Base-by-base conservation (phyloP, 192 early-diverging fungal species). In the Helicostylum pulchrum region DNA sequence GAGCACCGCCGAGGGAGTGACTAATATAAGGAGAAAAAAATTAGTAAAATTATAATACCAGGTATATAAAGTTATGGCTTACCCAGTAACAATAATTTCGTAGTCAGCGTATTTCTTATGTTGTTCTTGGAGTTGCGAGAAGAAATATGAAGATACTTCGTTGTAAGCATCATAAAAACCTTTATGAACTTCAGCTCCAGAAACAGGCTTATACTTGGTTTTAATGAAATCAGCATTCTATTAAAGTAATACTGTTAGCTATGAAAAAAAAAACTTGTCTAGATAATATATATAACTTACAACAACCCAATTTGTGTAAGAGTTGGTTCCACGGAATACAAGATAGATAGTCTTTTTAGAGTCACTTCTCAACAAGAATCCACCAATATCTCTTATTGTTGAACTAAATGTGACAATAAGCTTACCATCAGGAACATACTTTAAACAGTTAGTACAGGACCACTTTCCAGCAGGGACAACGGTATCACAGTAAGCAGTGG, bases 1-100 rank as follows among this genome's bases (percentile, higher is more conserved):
- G 15, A 12, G 72, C 66, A 65, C 57, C 73, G 15, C 73, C 73
- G 42, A 74, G 67, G 0, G 67, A 69, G 31, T 74, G 73, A 10
- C 73, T 69, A 20, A n/a, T 10, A 36, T 36, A 36, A 36, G 7
- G 47, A n/a, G 9, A 26, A 26, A 2, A 26, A 26, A 26, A 2
- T 26, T 26, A 26, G 26, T 26, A 26, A 26, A 26, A 26, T 26
- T 2, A 26, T 26, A 26, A 26, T 26, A 26, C 26, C 26, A 26
- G 2, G 26, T 53, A 52, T 19, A 36, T n/a, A 30, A 64, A 30
- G 47, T n/a, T 32, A 36, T 19, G 7, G 23, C 45, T 51, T 63
- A 69, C 67, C 67, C 67, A 31, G 63, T 51, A 53, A 72, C 43
- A 14, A 65, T 36, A 45, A 67, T 36, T 19, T 48, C 56, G 31